Evolutionary conservation across 192 early-diverging fungal genomes (phyloP).

Genomic region (Allomyces macrogynus): DNA sequence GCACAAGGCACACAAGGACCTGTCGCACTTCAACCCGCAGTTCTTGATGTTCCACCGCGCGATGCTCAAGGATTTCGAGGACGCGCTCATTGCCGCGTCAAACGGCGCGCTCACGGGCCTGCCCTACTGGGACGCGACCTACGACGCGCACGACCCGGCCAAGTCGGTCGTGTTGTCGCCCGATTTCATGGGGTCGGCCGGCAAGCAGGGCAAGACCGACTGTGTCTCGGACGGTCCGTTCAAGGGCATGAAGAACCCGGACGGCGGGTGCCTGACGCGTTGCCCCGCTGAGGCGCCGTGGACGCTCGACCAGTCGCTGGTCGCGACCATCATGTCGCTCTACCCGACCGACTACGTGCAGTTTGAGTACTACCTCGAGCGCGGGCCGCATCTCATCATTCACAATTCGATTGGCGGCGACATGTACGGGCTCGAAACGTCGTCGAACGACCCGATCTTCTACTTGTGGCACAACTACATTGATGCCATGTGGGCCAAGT

Average conservation of each 20-base stretch:
- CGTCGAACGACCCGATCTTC: slow-evolving; percentile 21
- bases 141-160: background rate
- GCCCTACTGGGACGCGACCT: background rate
- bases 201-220: background rate
- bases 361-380: slow-evolving; percentile 4
- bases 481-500: slow-evolving; percentile 16
- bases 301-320: background rate
- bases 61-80: background rate
- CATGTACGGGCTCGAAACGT: slow-evolving; percentile 8
- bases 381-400: slow-evolving; percentile 11
- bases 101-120: background rate
- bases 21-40: background rate
- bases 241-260: background rate
- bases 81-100: background rate
- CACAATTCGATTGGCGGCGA: slow-evolving; percentile 9
- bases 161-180: background rate
- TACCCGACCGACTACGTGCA: slow-evolving; percentile 2
- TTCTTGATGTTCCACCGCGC: background rate
- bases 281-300: background rate
- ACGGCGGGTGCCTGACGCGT: background rate
- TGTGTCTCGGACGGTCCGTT: background rate
- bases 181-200: background rate
- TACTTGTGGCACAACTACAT: slow-evolving; percentile 23
- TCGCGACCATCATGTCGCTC: background rate
- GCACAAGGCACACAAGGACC: background rate